Base-by-base conservation (phyloP, 116 monocot genomes). In the Cymodocea nodosa region DNA sequence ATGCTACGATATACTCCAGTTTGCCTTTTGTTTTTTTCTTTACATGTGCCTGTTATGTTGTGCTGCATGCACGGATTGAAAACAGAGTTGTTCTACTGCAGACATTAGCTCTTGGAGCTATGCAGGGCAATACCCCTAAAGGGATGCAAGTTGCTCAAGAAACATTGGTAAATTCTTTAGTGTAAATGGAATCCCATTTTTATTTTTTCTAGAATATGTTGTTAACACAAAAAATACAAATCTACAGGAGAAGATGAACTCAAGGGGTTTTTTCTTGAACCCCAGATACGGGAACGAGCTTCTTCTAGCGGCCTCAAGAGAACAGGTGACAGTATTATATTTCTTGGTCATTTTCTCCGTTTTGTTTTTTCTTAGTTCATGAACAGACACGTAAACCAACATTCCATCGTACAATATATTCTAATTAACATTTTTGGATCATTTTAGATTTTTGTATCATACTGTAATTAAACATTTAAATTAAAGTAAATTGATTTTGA, bases 121-220 rank as follows among this genome's bases (percentile, higher is more conserved):
- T 95, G 83, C 50, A 82, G 74, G 94, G 87, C 36, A 62, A 83
- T 56, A 89, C 85, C 3, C 81, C 78, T 55, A 53, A 72, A 78
- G 87, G 94, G 63, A 95, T 95, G 90, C 77, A 87, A 71, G 66
- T 95, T 77, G 94, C 94, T 79, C 85, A 77, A 76, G 83, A 79
- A 59, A 59, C 65, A 44, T 68, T 94, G 78, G 94, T 89, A 81
- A 68, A 35, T 59, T 39, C 4, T 67, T n/a, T 72, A 17, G 20
- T 36, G 23, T 14, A 39, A 50, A 50, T 12, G 49, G 14, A 6
- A 11, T 8, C 20, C 59, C 15, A 4, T 51, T 9, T 18, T 17
- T n/a, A 2, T 54, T 60, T 5, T 54, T 49, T 20, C 65, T 10
- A 25, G 37, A 61, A 50, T 49, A 14, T 40, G 50, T 73, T 58